These are phyloP conservation scores for Grosmannia clavigera DNA, from an alignment of 2,329 filamentous ascomycete genomes.

Conservation along the genomic window DNA sequence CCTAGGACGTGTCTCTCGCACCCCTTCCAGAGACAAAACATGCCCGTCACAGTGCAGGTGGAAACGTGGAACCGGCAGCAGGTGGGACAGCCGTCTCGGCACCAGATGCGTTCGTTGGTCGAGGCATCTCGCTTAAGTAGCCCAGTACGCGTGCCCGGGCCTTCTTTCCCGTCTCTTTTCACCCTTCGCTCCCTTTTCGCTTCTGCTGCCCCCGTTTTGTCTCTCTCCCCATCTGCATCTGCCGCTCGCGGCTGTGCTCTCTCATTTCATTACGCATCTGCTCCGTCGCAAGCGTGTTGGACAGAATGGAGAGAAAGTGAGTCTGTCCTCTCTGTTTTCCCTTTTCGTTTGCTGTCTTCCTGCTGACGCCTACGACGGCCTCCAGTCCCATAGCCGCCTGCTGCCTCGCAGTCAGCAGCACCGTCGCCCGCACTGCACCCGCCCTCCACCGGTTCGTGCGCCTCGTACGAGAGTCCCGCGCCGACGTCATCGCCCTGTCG, in stretches of 20 bases:
- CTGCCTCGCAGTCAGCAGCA: constrained; percentile 24
- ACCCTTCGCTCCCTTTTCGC: background rate
- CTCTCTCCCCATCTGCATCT: too few species aligned
- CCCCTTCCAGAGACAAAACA: background rate
- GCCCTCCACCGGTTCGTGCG: constrained; percentile 25
- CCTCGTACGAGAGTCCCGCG: constrained; percentile 27
- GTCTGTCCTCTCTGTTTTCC: too few species aligned
- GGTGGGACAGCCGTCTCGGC: background rate
- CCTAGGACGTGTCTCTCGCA: background rate
- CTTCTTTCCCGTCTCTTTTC: too few species aligned
- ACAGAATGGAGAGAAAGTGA: too few species aligned
- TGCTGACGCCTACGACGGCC: background rate
- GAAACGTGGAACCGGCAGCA: background rate
- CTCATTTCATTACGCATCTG: too few species aligned
- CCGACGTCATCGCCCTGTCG: constrained; percentile 25
- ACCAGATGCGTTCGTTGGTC: background rate
- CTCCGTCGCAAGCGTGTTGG: too few species aligned
- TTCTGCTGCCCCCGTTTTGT: background rate
- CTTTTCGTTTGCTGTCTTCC: too few species aligned
- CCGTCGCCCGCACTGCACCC: constrained; percentile 21
- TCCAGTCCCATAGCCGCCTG: constrained; percentile 10
- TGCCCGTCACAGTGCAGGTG: background rate
- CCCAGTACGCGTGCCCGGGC: too few species aligned
- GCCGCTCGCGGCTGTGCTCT: too few species aligned
- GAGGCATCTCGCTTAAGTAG: too few species aligned